A percentile compares a stretch with the other conserved stretches of the same genome.
These are phyloP conservation scores for Sugiyamaella valdiviana DNA, from an alignment of 805 yeast genomes.

Conservation along the genomic window DNA sequence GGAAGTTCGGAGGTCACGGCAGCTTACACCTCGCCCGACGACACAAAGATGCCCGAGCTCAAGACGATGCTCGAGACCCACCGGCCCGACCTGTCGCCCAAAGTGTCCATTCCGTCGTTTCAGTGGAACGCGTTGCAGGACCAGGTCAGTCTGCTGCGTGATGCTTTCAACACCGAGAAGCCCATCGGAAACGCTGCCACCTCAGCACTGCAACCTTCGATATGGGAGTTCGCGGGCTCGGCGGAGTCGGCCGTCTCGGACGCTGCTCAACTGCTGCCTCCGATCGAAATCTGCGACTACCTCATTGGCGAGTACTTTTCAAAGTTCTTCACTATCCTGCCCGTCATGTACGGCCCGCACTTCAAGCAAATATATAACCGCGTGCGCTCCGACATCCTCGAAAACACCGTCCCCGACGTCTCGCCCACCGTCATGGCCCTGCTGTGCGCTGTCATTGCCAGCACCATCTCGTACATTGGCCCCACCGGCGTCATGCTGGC, in stretches of 20 bases:
- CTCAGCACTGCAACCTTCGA: not conserved
- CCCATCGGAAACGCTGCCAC: no score
- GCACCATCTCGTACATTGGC: constrained; percentile 3
- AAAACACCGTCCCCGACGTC: not conserved
- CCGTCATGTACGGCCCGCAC: constrained; percentile 4
- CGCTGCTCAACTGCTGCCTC: constrained; percentile 5
- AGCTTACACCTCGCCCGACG: not conserved
- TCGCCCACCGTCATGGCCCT: constrained; percentile 1
- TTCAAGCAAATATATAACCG: constrained; percentile 2
- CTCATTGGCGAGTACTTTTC: constrained; percentile 2
- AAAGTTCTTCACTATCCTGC: constrained; percentile 6
- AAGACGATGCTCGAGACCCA: not conserved
- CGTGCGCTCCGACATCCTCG: constrained; percentile 1
- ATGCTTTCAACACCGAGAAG: constrained; percentile 3
- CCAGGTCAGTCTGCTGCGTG: constrained; percentile 5
- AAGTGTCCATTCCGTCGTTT: constrained; percentile 3
- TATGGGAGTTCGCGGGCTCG: not conserved
- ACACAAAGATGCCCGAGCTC: not conserved
- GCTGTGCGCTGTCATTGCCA: constrained; percentile 3
- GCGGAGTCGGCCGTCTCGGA: not conserved
- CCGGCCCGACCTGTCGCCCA: not conserved
- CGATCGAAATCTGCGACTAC: constrained; percentile 7
- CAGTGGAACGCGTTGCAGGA: constrained; percentile 7
- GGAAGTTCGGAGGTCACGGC: not conserved
- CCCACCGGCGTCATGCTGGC: not conserved